Evolutionary conservation across 257 asterid genomes (phyloP).

Genomic region (Cruciata laevipes): DNA sequence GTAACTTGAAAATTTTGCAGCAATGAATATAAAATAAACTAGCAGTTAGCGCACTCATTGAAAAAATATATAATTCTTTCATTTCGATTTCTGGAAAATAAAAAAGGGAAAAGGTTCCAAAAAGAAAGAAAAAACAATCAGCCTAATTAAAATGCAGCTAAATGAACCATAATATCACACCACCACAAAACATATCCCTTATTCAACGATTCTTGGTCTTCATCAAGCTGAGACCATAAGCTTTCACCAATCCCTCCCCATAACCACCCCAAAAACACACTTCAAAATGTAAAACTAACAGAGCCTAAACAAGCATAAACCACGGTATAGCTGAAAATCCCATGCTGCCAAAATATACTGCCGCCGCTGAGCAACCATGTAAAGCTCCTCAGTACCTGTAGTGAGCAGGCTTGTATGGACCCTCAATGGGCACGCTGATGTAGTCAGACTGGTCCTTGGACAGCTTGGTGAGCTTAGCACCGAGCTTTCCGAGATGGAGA

Average conservation of each 20-base stretch:
- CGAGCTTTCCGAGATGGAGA: conserved; percentile 56
- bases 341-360: neutral
- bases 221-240: conserved; percentile 13
- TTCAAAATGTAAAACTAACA: neutral
- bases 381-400: conserved; percentile 40
- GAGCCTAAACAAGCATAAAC: conserved; percentile 3
- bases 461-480: conserved; percentile 53
- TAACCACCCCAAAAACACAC: conserved; percentile 9
- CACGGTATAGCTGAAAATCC: conserved; percentile 1
- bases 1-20: too few species aligned
- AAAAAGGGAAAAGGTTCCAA: neutral
- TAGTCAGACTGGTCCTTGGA: conserved; percentile 43
- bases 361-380: neutral
- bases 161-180: conserved; percentile 11
- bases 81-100: neutral
- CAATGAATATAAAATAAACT: neutral
- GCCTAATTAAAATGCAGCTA: neutral
- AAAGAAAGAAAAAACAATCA: neutral
- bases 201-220: conserved; percentile 20
- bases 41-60: neutral
- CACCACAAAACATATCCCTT: conserved; percentile 13
- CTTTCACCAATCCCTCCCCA: conserved; percentile 2
- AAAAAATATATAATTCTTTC: neutral
- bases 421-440: conserved; percentile 46
- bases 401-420: conserved; percentile 59